Evolutionary conservation across 768 basidiomycete genomes (phyloP).

Genomic region (Tubosaeta brunneosetosa): DNA sequence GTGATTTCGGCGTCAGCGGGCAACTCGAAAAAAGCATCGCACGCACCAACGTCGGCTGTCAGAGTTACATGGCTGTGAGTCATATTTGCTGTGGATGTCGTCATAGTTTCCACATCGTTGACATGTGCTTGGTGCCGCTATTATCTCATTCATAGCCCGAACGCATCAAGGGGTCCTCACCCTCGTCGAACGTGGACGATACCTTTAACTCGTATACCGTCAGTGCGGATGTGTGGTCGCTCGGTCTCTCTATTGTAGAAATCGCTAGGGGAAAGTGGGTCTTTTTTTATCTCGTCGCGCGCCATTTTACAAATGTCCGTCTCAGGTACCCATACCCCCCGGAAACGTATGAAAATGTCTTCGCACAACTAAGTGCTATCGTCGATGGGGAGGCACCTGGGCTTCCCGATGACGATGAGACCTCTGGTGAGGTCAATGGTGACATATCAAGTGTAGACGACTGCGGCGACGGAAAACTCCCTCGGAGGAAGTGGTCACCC

Average conservation of each 20-base stretch:
- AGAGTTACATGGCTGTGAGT: conserved; percentile 96
- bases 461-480: conserved; percentile 11
- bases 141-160: conserved; percentile 60
- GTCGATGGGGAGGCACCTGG: conserved; percentile 91
- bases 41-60: conserved; percentile 98
- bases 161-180: conserved; percentile 89
- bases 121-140: neutral
- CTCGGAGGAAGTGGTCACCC: conserved; percentile 25
- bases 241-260: conserved; percentile 92
- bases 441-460: conserved; percentile 11
- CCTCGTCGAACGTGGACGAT: conserved; percentile 29
- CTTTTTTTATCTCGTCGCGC: neutral
- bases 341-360: conserved; percentile 95
- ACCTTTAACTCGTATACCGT: conserved; percentile 72
- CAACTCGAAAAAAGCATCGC: conserved; percentile 95
- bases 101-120: neutral
- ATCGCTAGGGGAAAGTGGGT: conserved; percentile 66
- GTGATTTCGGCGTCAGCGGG: conserved; percentile 98
- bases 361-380: conserved; percentile 95
- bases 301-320: neutral
- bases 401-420: conserved; percentile 56
- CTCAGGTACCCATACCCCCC: conserved; percentile 87
- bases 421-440: conserved; percentile 9
- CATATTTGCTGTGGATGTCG: conserved; percentile 1
- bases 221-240: conserved; percentile 96